Evolutionary conservation across 176 grass and related monocot genomes (phyloP), one percentile per base, ranked within the genome.

Genomic region (Lolium multiflorum): DNA sequence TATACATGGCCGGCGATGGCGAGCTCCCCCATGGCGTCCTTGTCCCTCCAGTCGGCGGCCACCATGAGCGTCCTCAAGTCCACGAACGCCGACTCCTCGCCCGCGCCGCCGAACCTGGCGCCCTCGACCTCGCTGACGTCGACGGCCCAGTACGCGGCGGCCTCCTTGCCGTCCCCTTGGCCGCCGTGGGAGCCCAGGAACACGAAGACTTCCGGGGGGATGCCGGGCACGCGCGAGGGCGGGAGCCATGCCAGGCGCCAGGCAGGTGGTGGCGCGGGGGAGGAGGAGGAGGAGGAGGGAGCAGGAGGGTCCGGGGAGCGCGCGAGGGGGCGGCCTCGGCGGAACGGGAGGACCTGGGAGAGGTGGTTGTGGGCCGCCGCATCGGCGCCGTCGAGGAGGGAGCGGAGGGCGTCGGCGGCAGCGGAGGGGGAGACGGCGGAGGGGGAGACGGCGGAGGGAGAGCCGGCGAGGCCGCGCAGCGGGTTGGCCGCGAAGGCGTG

Each of bases 31-130:
- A 96, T 94, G 50, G 82, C 76, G 37, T 90, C 79, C 26, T 55
- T 80, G 69, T 98, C 93, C 44, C 84, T 79, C 93, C 93, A 98
- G 85, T 98, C 90, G 2, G 96, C 91, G 43, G 96, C 93, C 38
- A 98, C 86, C 96, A 98, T 98, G 84, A 96, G 79, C 86, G 92
- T 96, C 85, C 96, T 89, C 87, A 94, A 62, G 15, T 98, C 96
- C 11, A 96, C 90, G 52, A 96, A 98, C 26, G 87, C 86, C 74
- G 79, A 91, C 8, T 76, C 95, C 39, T 93, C 71, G 43, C 87
- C 91, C 15, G 68, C 80, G 4, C 77, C 86, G 5, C 78, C 87
- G 25, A 92, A 74, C 37, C 43, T 76, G 52, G 89, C 4, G 9
- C 54, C 63, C 2, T 81, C 88, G 0, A 41, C 37, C 1, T 89